Evolutionary conservation across 495 filamentous ascomycete species (phyloP), one percentile per base, ranked within the genome.

Genomic region (Rostrohypoxylon terebratum): DNA sequence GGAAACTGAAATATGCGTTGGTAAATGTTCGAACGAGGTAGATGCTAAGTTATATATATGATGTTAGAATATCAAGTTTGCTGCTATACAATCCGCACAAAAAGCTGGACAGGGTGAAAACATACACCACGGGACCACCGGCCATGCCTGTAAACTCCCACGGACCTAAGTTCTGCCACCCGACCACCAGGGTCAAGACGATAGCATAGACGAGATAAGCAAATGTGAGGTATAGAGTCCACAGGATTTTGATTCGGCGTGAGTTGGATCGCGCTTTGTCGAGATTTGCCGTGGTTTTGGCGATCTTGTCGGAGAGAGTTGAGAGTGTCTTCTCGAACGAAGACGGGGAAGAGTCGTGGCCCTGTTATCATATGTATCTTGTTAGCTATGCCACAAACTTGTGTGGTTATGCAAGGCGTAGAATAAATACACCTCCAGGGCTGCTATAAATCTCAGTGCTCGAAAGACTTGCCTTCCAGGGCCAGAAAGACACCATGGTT

Each of bases 321-420:
- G 92, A 91, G 45, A 99, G 90, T 0, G 91, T 88, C 82, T 94
- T 97, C 80, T 99, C 96, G 75, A 98, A 99, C 4, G 90, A 92
- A 42, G 94, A 95, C 1, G 95, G 91, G 72, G 94, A 97, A 78
- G 87, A 91, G 74, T 92, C 89, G 66, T 93, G 87, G 81, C 91
- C 89, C 93, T 96, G 74, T 14, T 63, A 20, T 47, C 18, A 16
- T 9, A 45, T 54, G 62, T 31, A 76, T 61, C 69, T 11, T 33
- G 21, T 72, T 67, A 63, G 40, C 54, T 31, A 20, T 38, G 3
- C 21, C 16, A 8, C 13, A 33, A 9, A 28, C 23, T 23, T 51
- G 8, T 5, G 18, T 53, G 10, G n/a, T 2, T 48, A 48, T 48
- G 8, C 18, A 2, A 21, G 28, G 28, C 28, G 2, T 28, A 28